Evolutionary conservation across 2,329 filamentous ascomycete genomes (phyloP).

Genomic region (Thelonectria discophora): DNA sequence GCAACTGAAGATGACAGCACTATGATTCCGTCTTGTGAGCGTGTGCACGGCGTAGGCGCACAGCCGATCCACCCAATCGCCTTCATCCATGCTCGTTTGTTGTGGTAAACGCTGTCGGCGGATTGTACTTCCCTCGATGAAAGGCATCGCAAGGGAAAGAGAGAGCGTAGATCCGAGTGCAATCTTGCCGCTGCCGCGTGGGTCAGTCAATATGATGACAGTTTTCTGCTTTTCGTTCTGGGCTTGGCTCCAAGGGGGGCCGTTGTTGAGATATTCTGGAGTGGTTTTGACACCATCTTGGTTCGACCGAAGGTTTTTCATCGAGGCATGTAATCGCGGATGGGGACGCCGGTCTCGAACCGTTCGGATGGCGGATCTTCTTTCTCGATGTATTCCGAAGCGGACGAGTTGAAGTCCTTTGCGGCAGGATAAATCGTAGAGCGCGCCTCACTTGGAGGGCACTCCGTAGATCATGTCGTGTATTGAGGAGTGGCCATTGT

Average conservation of each 20-base stretch:
- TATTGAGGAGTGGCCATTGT: too few relatives aligned
- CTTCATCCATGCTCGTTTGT: conserved; percentile 46
- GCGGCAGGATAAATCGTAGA: conserved; percentile 57
- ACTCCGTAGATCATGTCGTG: too few relatives aligned
- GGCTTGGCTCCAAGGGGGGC: conserved; percentile 51
- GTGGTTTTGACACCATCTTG: conserved; percentile 47
- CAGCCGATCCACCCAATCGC: conserved; percentile 44
- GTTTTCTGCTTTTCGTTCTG: conserved; percentile 28
- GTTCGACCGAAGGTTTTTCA: conserved; percentile 46
- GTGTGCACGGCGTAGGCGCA: conserved; percentile 35
- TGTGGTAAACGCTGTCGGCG: conserved; percentile 48
- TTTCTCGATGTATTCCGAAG: conserved; percentile 47
- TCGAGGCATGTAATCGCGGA: conserved; percentile 56
- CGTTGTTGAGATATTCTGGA: conserved; percentile 45
- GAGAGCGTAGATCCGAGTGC: conserved; percentile 48
- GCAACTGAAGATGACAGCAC: conserved; percentile 49
- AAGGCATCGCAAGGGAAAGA: conserved; percentile 41
- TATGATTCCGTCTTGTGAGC: conserved; percentile 40
- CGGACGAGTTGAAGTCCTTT: conserved; percentile 63
- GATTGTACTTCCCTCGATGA: conserved; percentile 53
- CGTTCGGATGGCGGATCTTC: conserved; percentile 56
- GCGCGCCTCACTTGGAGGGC: too few relatives aligned
- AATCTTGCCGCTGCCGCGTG: conserved; percentile 53
- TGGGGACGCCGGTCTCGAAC: conserved; percentile 51
- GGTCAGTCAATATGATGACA: conserved; percentile 49